Evolutionary conservation across 2,329 filamentous ascomycete genomes (phyloP).

Genomic region (Venturia carpophila): DNA sequence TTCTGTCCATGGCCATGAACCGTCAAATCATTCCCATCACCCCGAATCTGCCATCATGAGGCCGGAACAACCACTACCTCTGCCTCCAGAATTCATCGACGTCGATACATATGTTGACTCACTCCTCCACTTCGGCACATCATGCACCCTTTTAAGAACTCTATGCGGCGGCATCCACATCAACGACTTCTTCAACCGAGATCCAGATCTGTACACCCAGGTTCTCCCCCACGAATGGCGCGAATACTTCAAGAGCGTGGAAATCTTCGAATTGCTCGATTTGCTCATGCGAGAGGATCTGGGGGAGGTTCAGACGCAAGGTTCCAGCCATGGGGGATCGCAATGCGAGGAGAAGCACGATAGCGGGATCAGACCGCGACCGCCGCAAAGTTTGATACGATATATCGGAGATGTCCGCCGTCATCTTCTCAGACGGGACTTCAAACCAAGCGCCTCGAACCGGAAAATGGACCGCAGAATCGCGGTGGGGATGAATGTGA

Average conservation of each 20-base stretch:
- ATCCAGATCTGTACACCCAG: constrained; percentile 72
- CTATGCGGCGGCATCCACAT: constrained; percentile 98
- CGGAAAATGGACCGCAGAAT: constrained; percentile 34
- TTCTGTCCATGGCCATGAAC: neutral
- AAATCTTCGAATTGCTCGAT: constrained; percentile 70
- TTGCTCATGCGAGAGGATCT: constrained; percentile 74
- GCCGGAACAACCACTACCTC: constrained; percentile 49
- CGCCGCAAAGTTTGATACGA: constrained; percentile 52
- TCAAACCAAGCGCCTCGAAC: constrained; percentile 27
- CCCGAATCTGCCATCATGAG: neutral
- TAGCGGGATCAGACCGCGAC: constrained; percentile 22
- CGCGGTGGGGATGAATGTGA: constrained; percentile 86
- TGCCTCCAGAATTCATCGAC: constrained; percentile 59
- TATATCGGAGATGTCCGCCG: constrained; percentile 67
- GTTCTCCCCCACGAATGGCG: constrained; percentile 77
- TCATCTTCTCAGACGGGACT: constrained; percentile 59
- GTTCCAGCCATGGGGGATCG: constrained; percentile 19
- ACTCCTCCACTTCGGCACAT: constrained; percentile 67
- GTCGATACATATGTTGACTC: constrained; percentile 71
- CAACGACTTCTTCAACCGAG: constrained; percentile 85
- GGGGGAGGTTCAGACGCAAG: constrained; percentile 30
- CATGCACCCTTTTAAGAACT: constrained; percentile 69
- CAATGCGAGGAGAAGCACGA: constrained; percentile 18
- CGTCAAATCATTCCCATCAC: neutral
- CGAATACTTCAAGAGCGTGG: constrained; percentile 61